Conservation (phyloP, 176 grass and related monocot species). For the Carex littledalei region DNA sequence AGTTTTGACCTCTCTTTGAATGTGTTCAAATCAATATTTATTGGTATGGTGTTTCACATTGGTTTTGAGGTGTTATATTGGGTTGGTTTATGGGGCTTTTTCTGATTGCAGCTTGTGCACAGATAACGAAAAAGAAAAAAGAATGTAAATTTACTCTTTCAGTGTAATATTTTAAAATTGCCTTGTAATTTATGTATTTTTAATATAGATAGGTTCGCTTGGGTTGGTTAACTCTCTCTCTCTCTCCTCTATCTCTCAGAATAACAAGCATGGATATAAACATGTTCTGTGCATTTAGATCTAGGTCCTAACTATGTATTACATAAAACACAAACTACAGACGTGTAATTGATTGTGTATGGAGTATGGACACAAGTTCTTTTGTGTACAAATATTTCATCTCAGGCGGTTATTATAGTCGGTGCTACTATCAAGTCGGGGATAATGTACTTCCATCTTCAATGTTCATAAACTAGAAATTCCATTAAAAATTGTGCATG, state of each 20-base stretch:
- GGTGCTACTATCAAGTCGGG: not conserved
- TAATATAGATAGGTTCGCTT: not conserved
- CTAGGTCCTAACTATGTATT: too few relatives aligned
- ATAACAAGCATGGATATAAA: too few relatives aligned
- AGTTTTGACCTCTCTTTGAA: conserved; percentile 24
- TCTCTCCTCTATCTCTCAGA: too few relatives aligned
- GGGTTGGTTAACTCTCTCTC: not conserved
- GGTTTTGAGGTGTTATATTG: conserved; percentile 16
- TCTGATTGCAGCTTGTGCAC: conserved; percentile 5
- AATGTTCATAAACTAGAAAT: not conserved
- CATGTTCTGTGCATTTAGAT: too few relatives aligned
- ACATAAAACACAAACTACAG: not conserved
- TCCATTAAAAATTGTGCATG: not conserved
- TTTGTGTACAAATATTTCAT: not conserved
- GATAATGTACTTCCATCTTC: not conserved
- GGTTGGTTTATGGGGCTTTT: conserved; percentile 10
- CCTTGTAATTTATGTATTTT: conserved; percentile 14
- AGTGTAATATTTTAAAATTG: not conserved
- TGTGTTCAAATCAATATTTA: conserved; percentile 1
- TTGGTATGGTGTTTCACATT: conserved; percentile 16
- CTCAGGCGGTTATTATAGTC: not conserved
- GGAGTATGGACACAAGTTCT: not conserved
- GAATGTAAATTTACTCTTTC: not conserved
- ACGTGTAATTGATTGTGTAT: not conserved
- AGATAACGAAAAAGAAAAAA: conserved; percentile 17